phyloP scores from a whole-genome alignment of 2,329 filamentous ascomycete species.

The Colletotrichum abscissum region DNA sequence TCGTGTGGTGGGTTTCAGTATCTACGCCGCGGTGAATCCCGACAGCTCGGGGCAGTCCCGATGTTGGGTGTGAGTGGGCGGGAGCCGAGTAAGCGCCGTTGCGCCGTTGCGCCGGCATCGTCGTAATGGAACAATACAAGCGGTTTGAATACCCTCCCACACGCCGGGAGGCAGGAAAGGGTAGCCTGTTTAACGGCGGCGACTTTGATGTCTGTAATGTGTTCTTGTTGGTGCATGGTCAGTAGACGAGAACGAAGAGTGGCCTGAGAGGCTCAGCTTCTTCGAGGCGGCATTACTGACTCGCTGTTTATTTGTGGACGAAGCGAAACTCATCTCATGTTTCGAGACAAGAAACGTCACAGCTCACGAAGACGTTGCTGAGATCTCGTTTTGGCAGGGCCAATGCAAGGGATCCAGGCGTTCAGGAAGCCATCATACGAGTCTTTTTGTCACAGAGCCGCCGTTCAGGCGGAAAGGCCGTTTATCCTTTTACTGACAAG shows the following conservation, averaged over 20 bases:
- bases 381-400: background rate
- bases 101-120: slow-evolving; percentile 3
- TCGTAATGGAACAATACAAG: background rate
- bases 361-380: background rate
- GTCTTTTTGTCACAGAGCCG: background rate
- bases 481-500: background rate
- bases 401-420: background rate
- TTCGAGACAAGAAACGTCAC: slow-evolving; percentile 31
- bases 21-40: slow-evolving; percentile 4
- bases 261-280: background rate
- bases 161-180: background rate
- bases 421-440: slow-evolving; percentile 1
- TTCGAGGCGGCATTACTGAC: slow-evolving; percentile 15
- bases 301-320: slow-evolving; percentile 25
- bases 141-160: slow-evolving; percentile 11
- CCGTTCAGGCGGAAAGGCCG: background rate
- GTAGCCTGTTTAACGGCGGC: background rate
- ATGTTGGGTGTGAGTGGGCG: background rate
- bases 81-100: slow-evolving; percentile 8
- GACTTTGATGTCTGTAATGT: background rate
- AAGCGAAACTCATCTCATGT: slow-evolving; percentile 32
- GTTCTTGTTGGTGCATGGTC: background rate
- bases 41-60: slow-evolving; percentile 16
- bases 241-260: background rate
- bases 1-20: slow-evolving; percentile 29